Conservation (phyloP, 2,329 filamentous ascomycete genomes). For the Clarireedia hainanense region DNA sequence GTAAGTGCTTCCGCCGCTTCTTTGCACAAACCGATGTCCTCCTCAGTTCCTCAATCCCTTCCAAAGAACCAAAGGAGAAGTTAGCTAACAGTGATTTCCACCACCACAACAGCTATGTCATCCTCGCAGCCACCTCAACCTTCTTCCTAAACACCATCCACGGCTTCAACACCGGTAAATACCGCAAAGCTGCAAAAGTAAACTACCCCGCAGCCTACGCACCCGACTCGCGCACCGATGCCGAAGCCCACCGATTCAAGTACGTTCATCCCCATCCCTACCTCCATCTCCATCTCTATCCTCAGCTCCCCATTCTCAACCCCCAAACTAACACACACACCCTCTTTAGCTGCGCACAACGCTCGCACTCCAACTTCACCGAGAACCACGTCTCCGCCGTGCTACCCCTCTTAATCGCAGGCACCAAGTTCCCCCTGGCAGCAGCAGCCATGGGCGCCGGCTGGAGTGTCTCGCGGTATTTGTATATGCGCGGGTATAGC, state of each 20-base stretch:
- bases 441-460: conserved; percentile 41
- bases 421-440: conserved; percentile 44
- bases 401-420: conserved; percentile 45
- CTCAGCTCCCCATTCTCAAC: not conserved
- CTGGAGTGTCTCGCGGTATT: conserved; percentile 45
- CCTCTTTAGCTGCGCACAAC: conserved; percentile 45
- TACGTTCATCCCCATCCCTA: not conserved
- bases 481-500: conserved; percentile 47
- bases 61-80: not conserved
- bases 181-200: conserved; percentile 46
- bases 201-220: conserved; percentile 51
- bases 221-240: conserved; percentile 22
- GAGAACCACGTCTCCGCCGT: conserved; percentile 52
- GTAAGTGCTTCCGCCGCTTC: conserved; percentile 15
- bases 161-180: conserved; percentile 36
- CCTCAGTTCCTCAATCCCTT: not conserved
- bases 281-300: not conserved
- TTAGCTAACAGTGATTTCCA: conserved; percentile 37
- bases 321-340: not conserved
- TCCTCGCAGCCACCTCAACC: conserved; percentile 47
- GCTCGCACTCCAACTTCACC: conserved; percentile 54
- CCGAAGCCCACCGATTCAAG: conserved; percentile 45
- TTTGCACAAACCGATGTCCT: not conserved
- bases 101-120: conserved; percentile 45
- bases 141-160: conserved; percentile 52